phyloP scores from a whole-genome alignment of 2,329 filamentous ascomycete genomes.

The Hypomyces perniciosus region DNA sequence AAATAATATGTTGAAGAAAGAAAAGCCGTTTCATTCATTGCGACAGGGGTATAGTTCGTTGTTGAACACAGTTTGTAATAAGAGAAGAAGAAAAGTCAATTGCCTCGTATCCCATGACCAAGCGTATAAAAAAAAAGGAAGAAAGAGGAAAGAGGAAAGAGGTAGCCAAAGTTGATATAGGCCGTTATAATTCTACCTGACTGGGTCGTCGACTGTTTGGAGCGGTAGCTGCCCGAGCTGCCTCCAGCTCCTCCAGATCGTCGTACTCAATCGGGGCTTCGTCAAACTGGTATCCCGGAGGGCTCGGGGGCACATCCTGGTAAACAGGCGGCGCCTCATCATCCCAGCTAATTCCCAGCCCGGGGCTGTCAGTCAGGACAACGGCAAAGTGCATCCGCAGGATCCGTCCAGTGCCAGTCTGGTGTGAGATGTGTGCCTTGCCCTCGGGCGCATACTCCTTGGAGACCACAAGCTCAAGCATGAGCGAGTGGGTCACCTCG shows the following conservation, averaged over 20 bases:
- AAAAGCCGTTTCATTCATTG: too few species aligned
- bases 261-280: conserved; percentile 36
- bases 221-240: conserved; percentile 13
- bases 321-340: conserved; percentile 93
- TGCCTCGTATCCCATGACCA: too few species aligned
- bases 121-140: too few species aligned
- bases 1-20: too few species aligned
- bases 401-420: conserved; percentile 85
- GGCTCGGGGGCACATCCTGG: conserved; percentile 83
- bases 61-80: too few species aligned
- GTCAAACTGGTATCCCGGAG: conserved; percentile 57
- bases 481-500: conserved; percentile 74
- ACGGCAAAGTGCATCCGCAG: conserved; percentile 87
- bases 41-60: too few species aligned
- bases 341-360: conserved; percentile 92
- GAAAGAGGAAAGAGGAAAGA: too few species aligned
- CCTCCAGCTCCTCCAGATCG: conserved; percentile 29
- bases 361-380: conserved; percentile 73
- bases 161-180: too few species aligned
- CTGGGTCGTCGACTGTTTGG: conserved; percentile 9
- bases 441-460: conserved; percentile 78
- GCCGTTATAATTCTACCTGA: too few species aligned
- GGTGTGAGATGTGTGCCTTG: conserved; percentile 63
- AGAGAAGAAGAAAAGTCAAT: too few species aligned
- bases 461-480: conserved; percentile 89